Evolutionary conservation across 805 yeast species (phyloP).

Genomic region (Ogataea wickerhamii): DNA sequence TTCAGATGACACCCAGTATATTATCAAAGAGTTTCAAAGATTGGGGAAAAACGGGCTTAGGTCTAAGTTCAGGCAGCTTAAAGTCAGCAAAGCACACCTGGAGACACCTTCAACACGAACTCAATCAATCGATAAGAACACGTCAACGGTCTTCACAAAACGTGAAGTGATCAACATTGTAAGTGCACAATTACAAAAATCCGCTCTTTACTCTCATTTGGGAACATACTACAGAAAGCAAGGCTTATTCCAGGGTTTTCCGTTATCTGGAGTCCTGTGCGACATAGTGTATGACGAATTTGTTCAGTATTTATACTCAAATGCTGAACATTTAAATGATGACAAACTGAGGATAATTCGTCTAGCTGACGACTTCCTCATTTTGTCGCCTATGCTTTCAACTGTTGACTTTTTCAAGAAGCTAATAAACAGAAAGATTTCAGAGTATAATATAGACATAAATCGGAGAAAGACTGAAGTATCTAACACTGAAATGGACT

Average conservation of each 20-base stretch:
- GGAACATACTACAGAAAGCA: conserved; percentile 43
- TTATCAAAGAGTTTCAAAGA: not conserved
- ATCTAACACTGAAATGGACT: conserved; percentile 27
- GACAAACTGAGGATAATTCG: conserved; percentile 44
- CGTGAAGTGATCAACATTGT: conserved; percentile 45
- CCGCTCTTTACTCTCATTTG: conserved; percentile 40
- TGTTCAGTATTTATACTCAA: conserved; percentile 35
- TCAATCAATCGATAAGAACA: conserved; percentile 12
- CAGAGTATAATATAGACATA: conserved; percentile 39
- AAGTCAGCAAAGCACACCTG: not conserved
- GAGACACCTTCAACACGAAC: not conserved
- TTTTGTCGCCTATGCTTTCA: conserved; percentile 47
- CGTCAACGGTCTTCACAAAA: conserved; percentile 32
- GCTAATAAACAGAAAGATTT: conserved; percentile 35
- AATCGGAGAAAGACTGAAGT: conserved; percentile 38
- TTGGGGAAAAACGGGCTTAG: not conserved
- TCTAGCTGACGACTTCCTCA: conserved; percentile 80
- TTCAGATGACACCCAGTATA: conserved; percentile 11
- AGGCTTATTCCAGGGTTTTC: conserved; percentile 86
- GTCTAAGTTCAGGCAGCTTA: not conserved
- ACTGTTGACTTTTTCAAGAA: conserved; percentile 31
- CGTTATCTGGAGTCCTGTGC: conserved; percentile 70
- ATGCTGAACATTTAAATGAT: conserved; percentile 15
- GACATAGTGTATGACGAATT: conserved; percentile 67
- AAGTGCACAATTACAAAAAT: conserved; percentile 48